These are phyloP conservation scores for Entophlyctis helioformis DNA, from an alignment of 192 early-diverging fungal genomes.

Conservation along the genomic window DNA sequence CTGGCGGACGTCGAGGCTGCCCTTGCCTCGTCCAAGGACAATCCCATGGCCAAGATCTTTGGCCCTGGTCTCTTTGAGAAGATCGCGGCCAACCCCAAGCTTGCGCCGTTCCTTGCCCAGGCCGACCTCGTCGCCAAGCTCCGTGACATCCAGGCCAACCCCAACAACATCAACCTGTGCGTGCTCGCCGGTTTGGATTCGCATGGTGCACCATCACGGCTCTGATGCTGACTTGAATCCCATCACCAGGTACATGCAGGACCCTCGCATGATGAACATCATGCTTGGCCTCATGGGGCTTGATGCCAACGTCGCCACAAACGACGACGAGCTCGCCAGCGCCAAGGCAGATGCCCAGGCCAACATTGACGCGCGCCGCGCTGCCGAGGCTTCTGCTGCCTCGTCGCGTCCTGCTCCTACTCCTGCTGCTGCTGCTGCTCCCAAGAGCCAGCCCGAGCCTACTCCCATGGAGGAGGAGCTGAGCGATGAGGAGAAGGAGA, in stretches of 20 bases:
- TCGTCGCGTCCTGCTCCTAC: conserved; percentile 2
- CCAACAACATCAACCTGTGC: conserved; percentile 40
- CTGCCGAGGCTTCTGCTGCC: background rate
- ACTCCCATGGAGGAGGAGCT: conserved; percentile 34
- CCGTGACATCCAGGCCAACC: conserved; percentile 62
- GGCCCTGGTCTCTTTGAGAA: conserved; percentile 63
- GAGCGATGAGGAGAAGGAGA: conserved; percentile 47
- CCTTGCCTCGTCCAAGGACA: conserved; percentile 1
- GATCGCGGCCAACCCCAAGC: conserved; percentile 74
- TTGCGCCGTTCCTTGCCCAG: conserved; percentile 56
- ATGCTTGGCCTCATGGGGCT: conserved; percentile 69
- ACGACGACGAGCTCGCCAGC: conserved; percentile 21
- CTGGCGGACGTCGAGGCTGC: conserved; percentile 54
- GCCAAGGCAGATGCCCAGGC: no score
- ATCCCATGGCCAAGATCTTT: conserved; percentile 52
- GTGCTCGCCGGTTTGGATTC: background rate
- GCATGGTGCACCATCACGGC: background rate
- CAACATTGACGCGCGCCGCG: no score
- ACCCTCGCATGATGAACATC: conserved; percentile 70
- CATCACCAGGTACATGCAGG: conserved; percentile 46
- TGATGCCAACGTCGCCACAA: conserved; percentile 35
- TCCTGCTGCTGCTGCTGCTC: conserved; percentile 5
- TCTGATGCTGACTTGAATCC: background rate
- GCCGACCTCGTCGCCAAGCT: conserved; percentile 67
- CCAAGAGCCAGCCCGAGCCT: conserved; percentile 11